Evolutionary conservation across 495 filamentous ascomycete species (phyloP).

Genomic region (Physcia stellaris): DNA sequence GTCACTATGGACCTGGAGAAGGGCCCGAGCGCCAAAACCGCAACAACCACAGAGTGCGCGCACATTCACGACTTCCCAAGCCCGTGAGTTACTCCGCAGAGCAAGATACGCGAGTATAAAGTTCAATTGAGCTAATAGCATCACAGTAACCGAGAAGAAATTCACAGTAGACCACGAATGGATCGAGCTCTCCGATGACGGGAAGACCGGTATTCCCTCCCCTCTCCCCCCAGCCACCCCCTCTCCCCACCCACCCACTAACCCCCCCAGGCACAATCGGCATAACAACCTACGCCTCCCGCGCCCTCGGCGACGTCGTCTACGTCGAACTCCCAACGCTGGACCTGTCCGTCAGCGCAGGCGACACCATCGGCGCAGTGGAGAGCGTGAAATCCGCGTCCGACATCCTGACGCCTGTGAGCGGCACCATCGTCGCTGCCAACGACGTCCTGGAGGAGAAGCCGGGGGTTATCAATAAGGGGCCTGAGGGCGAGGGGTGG

Average conservation of each 20-base stretch:
- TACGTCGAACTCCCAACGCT: constrained; percentile 79
- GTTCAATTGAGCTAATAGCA: constrained; percentile 2
- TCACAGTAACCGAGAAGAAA: constrained; percentile 49
- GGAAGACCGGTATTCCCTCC: constrained; percentile 37
- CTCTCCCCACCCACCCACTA: not conserved
- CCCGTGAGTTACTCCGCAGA: constrained; percentile 4
- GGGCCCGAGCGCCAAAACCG: too few species aligned
- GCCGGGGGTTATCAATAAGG: constrained; percentile 74
- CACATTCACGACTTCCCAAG: constrained; percentile 9
- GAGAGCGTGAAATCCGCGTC: constrained; percentile 97
- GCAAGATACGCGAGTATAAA: not conserved
- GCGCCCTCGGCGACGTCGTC: constrained; percentile 87
- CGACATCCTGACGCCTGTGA: constrained; percentile 82
- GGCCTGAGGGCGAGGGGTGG: constrained; percentile 79
- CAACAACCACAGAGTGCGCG: constrained; percentile 1
- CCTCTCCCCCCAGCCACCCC: not conserved
- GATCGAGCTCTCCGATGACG: constrained; percentile 72
- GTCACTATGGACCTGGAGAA: too few species aligned
- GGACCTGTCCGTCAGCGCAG: constrained; percentile 50
- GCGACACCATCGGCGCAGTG: constrained; percentile 74
- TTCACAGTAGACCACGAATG: constrained; percentile 98
- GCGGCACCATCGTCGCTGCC: constrained; percentile 55
- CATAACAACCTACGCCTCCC: constrained; percentile 80
- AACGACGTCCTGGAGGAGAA: constrained; percentile 69
- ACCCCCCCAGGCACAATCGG: constrained; percentile 54